Evolutionary conservation across 164 flowering plant genomes (phyloP).

Genomic region (Stephania yunnanensis): DNA sequence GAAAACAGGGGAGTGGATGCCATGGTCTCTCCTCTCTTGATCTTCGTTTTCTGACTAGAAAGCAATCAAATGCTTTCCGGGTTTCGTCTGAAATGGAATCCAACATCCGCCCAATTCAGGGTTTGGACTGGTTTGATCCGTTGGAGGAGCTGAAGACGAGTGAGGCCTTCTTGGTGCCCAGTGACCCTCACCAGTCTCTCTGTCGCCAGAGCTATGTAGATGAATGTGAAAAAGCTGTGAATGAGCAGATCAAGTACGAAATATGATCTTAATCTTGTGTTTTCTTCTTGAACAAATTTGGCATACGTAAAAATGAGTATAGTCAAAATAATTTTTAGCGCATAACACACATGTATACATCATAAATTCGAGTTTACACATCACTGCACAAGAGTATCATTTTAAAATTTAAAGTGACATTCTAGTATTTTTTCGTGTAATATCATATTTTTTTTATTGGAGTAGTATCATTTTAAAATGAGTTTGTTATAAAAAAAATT

Average conservation of each 20-base stretch:
- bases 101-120: constrained; percentile 26
- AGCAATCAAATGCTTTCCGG: background rate
- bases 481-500: too few relatives aligned
- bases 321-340: too few relatives aligned
- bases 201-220: constrained; percentile 63
- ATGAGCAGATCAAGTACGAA: constrained; percentile 81
- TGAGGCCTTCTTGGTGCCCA: constrained; percentile 62
- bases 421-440: too few relatives aligned
- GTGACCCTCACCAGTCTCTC: constrained; percentile 54
- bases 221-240: constrained; percentile 63
- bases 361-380: too few relatives aligned
- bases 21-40: background rate
- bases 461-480: too few relatives aligned
- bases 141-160: constrained; percentile 79
- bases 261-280: too few relatives aligned
- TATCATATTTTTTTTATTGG: too few relatives aligned
- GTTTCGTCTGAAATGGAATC: background rate
- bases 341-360: too few relatives aligned
- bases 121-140: constrained; percentile 72
- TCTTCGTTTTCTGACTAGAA: background rate
- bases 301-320: too few relatives aligned
- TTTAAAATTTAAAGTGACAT: too few relatives aligned
- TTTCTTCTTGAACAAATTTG: too few relatives aligned
- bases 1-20: background rate
- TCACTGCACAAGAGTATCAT: too few relatives aligned